Evolutionary conservation across 305 asterid genomes (phyloP).

Genomic region (Ajuga reptans): DNA sequence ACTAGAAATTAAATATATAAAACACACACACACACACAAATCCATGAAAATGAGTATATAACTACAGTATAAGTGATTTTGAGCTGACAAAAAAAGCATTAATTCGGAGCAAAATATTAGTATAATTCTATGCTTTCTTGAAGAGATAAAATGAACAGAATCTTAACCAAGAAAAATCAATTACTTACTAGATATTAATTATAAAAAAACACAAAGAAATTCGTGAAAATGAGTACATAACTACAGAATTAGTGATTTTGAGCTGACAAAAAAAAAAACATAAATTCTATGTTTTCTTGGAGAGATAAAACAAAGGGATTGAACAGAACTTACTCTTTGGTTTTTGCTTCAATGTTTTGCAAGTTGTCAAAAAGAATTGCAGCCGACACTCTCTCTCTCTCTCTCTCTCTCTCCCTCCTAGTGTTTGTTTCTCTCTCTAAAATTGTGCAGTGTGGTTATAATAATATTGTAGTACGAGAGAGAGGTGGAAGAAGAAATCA

Average conservation of each 20-base stretch:
- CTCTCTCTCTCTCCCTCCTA: slow-evolving; percentile 14
- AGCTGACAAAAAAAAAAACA: slow-evolving; percentile 22
- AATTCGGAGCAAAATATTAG: too few species aligned
- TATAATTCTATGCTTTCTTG: too few species aligned
- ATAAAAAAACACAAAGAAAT: not conserved
- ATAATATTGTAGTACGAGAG: not conserved
- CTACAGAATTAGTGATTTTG: not conserved
- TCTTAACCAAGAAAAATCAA: too few species aligned
- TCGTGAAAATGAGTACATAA: not conserved
- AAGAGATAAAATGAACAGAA: too few species aligned
- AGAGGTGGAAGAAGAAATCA: not conserved
- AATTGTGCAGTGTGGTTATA: not conserved
- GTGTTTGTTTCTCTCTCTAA: slow-evolving; percentile 5
- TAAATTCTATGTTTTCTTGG: slow-evolving; percentile 26
- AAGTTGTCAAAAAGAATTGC: slow-evolving; percentile 8
- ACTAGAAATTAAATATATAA: not conserved
- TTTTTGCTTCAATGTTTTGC: slow-evolving; percentile 10
- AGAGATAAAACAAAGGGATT: slow-evolving; percentile 15
- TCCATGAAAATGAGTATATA: not conserved
- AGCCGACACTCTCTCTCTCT: not conserved
- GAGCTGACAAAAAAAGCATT: too few species aligned
- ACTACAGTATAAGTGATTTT: not conserved
- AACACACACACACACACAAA: not conserved
- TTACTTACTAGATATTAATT: not conserved
- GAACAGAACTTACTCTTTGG: slow-evolving; percentile 19